Evolutionary conservation across 148 eudicot species (phyloP).

Genomic region (Drosera capensis): DNA sequence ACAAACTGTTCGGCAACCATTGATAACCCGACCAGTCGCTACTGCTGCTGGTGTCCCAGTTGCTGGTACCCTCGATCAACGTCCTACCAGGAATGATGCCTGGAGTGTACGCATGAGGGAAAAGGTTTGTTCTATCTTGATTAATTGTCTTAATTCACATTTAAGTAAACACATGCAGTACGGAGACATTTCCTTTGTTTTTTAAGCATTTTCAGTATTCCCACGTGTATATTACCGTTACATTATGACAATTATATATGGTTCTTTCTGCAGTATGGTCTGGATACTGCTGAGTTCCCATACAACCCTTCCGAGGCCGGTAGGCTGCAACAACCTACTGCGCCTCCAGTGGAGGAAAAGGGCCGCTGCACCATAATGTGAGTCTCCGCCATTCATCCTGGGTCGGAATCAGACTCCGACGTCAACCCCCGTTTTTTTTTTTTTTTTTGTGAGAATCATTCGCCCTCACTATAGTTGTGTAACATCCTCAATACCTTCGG

Average conservation of each 20-base stretch:
- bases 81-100: slow-evolving; percentile 80
- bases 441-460: no score
- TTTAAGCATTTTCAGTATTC: not conserved
- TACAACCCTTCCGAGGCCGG: slow-evolving; percentile 68
- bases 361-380: slow-evolving; percentile 76
- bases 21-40: slow-evolving; percentile 50
- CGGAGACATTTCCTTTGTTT: not conserved
- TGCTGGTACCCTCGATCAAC: slow-evolving; percentile 50
- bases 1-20: slow-evolving; percentile 73
- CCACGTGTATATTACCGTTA: not conserved
- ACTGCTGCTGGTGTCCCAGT: slow-evolving; percentile 67
- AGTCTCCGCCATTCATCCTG: no score
- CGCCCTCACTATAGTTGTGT: no score
- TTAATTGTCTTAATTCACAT: not conserved
- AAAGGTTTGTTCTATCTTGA: slow-evolving; percentile 30
- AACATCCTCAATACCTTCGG: no score
- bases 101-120: slow-evolving; percentile 99
- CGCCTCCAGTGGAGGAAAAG: slow-evolving; percentile 48
- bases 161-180: not conserved
- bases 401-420: no score
- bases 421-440: no score
- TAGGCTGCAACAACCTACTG: slow-evolving; percentile 46
- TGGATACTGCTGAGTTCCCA: slow-evolving; percentile 85
- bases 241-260: not conserved
- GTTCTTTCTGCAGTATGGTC: slow-evolving; percentile 48